Conservation (phyloP, 2,329 filamentous ascomycete species). For the Grosmannia clavigera region DNA sequence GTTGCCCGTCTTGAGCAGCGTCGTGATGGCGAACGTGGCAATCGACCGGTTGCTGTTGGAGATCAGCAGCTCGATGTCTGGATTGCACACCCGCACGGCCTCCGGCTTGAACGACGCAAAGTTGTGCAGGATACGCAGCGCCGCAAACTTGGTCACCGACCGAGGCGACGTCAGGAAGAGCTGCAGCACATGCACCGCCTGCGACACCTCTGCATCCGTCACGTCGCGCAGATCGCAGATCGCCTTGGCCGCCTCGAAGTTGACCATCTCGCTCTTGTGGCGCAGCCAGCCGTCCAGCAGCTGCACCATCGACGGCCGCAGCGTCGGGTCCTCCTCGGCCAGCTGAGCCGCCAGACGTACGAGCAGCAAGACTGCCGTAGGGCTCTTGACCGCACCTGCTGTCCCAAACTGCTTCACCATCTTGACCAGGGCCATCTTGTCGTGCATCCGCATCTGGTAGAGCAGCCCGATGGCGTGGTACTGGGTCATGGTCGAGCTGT, state of each 20-base stretch:
- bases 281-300: conserved; percentile 91
- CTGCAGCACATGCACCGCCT: conserved; percentile 90
- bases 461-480: conserved; percentile 96
- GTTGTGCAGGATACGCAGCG: conserved; percentile 89
- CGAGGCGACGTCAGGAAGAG: conserved; percentile 93
- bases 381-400: conserved; percentile 86
- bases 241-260: conserved; percentile 96
- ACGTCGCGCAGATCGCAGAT: conserved; percentile 93
- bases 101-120: conserved; percentile 95
- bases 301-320: conserved; percentile 94
- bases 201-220: conserved; percentile 78
- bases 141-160: conserved; percentile 93
- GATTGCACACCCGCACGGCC: conserved; percentile 86
- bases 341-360: conserved; percentile 87
- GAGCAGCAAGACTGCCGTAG: conserved; percentile 82
- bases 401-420: conserved; percentile 99
- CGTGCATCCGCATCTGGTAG: conserved; percentile 95
- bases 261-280: conserved; percentile 99
- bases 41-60: conserved; percentile 96
- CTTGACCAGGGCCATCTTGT: conserved; percentile 97
- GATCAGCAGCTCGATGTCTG: conserved; percentile 92
- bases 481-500: conserved; percentile 94
- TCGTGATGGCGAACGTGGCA: conserved; percentile 96
- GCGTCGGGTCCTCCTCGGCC: conserved; percentile 78
- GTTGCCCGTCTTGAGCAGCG: conserved; percentile 94